These are phyloP conservation scores for Termitomyces sp. DNA, from an alignment of 768 basidiomycete species.

Conservation along the genomic window DNA sequence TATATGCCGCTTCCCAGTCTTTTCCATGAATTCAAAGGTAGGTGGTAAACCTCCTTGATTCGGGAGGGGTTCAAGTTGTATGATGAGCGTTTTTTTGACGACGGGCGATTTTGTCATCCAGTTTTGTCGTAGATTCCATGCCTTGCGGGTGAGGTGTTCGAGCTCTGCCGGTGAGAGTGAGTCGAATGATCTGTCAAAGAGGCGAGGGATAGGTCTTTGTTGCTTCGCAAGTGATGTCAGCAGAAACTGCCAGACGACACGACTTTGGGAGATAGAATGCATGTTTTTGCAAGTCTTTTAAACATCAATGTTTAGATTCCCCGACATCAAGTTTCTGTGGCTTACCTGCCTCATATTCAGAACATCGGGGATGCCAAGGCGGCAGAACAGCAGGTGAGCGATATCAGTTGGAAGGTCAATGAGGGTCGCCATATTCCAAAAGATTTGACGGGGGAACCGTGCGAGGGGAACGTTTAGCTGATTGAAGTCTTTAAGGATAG, in stretches of 20 bases:
- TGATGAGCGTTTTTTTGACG: conserved; percentile 19
- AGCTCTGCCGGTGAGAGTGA: conserved; percentile 39
- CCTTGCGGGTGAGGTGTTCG: conserved; percentile 36
- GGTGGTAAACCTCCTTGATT: conserved; percentile 33
- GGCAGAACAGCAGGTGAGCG: conserved; percentile 37
- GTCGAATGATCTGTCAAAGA: conserved; percentile 27
- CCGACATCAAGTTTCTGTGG: neutral
- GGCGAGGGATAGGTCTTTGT: conserved; percentile 43
- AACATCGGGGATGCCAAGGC: conserved; percentile 40
- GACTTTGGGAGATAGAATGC: conserved; percentile 38
- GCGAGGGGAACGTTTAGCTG: neutral
- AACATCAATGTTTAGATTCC: neutral
- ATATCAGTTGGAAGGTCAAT: conserved; percentile 46
- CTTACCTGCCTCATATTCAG: conserved; percentile 46
- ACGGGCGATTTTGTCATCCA: conserved; percentile 46
- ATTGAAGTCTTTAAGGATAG: neutral
- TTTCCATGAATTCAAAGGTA: conserved; percentile 43
- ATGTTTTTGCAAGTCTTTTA: conserved; percentile 47
- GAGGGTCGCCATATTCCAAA: conserved; percentile 9
- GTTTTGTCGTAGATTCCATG: conserved; percentile 41
- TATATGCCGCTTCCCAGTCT: conserved; percentile 38
- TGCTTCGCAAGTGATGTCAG: conserved; percentile 39
- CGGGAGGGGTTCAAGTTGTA: conserved; percentile 21
- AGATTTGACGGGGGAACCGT: neutral
- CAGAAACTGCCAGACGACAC: conserved; percentile 47